Evolutionary conservation across 352 stramenopile genomes (phyloP).

Genomic region (Phytophthora brassicae): DNA sequence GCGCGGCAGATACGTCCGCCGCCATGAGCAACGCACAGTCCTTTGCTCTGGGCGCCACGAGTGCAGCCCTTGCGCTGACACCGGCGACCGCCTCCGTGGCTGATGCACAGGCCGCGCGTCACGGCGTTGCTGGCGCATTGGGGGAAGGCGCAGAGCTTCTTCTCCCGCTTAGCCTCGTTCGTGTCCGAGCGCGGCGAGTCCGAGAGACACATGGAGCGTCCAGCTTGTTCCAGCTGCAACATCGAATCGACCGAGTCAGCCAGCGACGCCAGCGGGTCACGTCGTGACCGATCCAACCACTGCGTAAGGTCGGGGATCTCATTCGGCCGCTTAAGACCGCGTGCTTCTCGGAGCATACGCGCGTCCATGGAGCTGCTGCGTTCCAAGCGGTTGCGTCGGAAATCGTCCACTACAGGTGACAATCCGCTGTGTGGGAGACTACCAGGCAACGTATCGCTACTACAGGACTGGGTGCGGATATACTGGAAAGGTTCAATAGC

Average conservation of each 20-base stretch:
- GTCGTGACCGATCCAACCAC: conserved; percentile 37
- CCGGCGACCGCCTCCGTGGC: conserved; percentile 72
- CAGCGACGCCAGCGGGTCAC: conserved; percentile 47
- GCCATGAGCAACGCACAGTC: conserved; percentile 81
- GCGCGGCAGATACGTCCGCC: conserved; percentile 80
- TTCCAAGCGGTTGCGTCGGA: conserved; percentile 42
- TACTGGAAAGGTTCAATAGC: conserved; percentile 24
- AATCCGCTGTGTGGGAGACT: conserved; percentile 3
- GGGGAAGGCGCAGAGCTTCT: conserved; percentile 78
- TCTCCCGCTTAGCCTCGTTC: conserved; percentile 51
- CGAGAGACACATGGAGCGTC: conserved; percentile 37
- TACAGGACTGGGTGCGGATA: conserved; percentile 29
- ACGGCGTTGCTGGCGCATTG: conserved; percentile 78
- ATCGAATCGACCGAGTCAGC: conserved; percentile 64
- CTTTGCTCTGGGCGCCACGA: conserved; percentile 78
- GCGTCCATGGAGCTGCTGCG: conserved; percentile 70
- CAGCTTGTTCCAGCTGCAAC: conserved; percentile 47
- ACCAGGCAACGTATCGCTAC: conserved; percentile 20
- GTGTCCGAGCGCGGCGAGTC: conserved; percentile 25
- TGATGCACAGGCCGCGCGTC: conserved; percentile 81
- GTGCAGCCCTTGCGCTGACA: conserved; percentile 86
- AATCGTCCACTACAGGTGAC: conserved; percentile 12
- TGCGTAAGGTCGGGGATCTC: conserved; percentile 44
- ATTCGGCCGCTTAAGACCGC: conserved; percentile 25
- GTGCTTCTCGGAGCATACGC: conserved; percentile 23